Evolutionary conservation across 1,139 yeast genomes (phyloP).

Genomic region (Pichia sp.): DNA sequence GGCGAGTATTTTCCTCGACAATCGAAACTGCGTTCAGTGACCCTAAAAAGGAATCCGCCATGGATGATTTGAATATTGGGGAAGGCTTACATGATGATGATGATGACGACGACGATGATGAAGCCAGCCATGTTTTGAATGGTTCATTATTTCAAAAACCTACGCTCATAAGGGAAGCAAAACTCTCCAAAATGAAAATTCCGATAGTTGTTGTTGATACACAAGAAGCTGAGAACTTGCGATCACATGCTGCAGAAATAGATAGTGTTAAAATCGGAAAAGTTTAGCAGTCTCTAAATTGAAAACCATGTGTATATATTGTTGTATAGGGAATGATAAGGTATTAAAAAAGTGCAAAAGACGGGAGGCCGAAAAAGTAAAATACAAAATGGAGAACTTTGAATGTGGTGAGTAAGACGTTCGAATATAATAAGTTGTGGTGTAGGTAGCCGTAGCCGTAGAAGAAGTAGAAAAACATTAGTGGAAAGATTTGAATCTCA

Average conservation of each 20-base stretch:
- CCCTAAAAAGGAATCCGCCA: neutral
- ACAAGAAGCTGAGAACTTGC: slow-evolving; percentile 27
- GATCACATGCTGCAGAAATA: slow-evolving; percentile 14
- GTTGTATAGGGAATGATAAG: neutral
- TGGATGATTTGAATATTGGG: slow-evolving; percentile 12
- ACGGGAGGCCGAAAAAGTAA: neutral
- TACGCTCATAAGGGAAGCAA: neutral
- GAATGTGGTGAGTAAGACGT: no score
- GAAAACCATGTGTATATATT: neutral
- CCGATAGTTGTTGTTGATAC: slow-evolving; percentile 29
- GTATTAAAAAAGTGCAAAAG: neutral
- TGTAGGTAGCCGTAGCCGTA: no score
- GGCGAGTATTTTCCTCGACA: slow-evolving; percentile 12
- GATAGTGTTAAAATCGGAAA: neutral
- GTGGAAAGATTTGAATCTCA: slow-evolving; percentile 5
- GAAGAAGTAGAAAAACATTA: no score
- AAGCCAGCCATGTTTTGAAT: neutral
- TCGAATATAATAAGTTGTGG: no score
- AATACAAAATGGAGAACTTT: neutral
- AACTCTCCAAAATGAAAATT: slow-evolving; percentile 10
- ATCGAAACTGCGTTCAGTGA: slow-evolving; percentile 3
- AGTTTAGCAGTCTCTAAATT: neutral
- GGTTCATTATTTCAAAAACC: slow-evolving; percentile 13
- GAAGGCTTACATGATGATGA: slow-evolving; percentile 9
- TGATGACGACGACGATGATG: slow-evolving; percentile 10